Evolutionary conservation across 2,329 filamentous ascomycete species (phyloP).

Genomic region (Colletotrichum sp.): DNA sequence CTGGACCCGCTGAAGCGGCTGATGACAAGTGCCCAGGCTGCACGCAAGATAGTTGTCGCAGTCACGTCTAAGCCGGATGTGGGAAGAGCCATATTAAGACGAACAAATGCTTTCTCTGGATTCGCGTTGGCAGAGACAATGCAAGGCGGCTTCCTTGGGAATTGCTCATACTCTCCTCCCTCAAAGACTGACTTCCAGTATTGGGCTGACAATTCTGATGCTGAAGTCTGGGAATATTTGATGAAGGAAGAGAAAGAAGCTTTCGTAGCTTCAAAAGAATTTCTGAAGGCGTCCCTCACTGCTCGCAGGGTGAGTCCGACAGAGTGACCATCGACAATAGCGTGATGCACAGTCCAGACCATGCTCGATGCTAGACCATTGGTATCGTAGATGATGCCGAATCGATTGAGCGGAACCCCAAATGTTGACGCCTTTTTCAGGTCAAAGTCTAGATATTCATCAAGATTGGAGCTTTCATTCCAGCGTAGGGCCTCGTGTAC

Average conservation of each 20-base stretch:
- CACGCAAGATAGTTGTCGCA: slow-evolving; percentile 19
- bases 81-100: not conserved
- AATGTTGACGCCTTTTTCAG: not conserved
- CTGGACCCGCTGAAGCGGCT: slow-evolving; percentile 38
- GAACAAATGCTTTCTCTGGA: not conserved
- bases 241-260: slow-evolving; percentile 10
- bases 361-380: not conserved
- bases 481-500: not conserved
- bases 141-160: not conserved
- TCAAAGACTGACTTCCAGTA: slow-evolving; percentile 17
- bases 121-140: too few relatives aligned
- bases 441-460: slow-evolving; percentile 1
- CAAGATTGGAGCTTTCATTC: slow-evolving; percentile 3
- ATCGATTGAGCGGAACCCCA: slow-evolving; percentile 23
- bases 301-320: slow-evolving; percentile 5
- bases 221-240: not conserved
- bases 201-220: not conserved
- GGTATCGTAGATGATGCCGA: slow-evolving; percentile 15
- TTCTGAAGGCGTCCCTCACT: not conserved
- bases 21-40: slow-evolving; percentile 46
- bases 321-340: slow-evolving; percentile 5
- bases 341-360: slow-evolving; percentile 24
- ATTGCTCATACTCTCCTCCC: not conserved
- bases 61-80: not conserved
- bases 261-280: not conserved